phyloP scores from a whole-genome alignment of 139 green algal species.

The Pseudopediastrum boryanum region DNA sequence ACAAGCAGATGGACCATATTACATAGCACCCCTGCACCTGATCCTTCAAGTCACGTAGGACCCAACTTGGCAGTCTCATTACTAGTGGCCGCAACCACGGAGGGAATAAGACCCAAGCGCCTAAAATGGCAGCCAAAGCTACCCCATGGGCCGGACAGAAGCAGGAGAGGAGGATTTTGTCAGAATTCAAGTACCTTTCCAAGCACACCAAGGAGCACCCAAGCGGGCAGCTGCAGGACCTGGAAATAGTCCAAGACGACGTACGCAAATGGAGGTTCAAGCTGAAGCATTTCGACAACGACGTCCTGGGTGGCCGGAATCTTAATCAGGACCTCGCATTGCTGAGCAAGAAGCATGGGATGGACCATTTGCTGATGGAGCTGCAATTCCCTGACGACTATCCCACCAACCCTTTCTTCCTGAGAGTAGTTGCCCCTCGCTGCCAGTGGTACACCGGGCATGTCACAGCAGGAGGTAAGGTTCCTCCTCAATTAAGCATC shows the following conservation, averaged over 20 bases:
- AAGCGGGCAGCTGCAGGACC: slow-evolving; percentile 12
- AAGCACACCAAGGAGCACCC: slow-evolving; percentile 4
- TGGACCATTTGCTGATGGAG: slow-evolving; percentile 41
- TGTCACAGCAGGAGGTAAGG: slow-evolving; percentile 45
- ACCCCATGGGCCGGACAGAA: no score
- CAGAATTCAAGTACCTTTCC: slow-evolving; percentile 10
- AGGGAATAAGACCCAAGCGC: no score
- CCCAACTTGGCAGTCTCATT: no score
- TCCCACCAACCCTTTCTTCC: slow-evolving; percentile 40
- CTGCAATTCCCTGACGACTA: slow-evolving; percentile 38
- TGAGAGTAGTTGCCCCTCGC: slow-evolving; percentile 32
- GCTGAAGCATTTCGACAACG: slow-evolving; percentile 40
- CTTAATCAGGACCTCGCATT: slow-evolving; percentile 28
- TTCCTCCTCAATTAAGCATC: no score
- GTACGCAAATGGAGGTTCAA: slow-evolving; percentile 32
- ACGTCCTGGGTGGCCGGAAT: slow-evolving; percentile 8
- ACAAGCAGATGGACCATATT: no score
- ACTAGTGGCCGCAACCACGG: no score
- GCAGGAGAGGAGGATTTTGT: no score
- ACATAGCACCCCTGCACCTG: no score
- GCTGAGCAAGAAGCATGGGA: background rate
- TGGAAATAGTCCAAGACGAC: slow-evolving; percentile 24
- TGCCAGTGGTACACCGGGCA: slow-evolving; percentile 38
- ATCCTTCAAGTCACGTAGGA: no score
- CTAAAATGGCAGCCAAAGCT: no score